Evolutionary conservation across 805 yeast genomes (phyloP).

Genomic region (Vanderwaltozyma polyspora): DNA sequence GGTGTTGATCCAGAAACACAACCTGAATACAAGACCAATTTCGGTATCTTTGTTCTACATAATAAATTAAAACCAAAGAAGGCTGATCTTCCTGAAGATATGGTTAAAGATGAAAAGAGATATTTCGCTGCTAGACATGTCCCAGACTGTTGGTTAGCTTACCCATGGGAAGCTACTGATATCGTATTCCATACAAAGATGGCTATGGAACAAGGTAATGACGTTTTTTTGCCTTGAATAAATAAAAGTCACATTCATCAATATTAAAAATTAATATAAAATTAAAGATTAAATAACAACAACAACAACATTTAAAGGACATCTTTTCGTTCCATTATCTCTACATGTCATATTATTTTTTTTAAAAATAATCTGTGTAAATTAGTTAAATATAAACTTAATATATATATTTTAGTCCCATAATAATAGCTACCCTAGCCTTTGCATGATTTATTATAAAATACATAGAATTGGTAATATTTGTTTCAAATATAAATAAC

Average conservation of each 20-base stretch:
- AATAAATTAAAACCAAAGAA: slow-evolving; percentile 63
- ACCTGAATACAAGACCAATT: slow-evolving; percentile 44
- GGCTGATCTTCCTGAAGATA: slow-evolving; percentile 57
- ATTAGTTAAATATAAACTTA: no score
- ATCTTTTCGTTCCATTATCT: no score
- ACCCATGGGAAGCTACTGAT: slow-evolving; percentile 77
- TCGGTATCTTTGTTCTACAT: slow-evolving; percentile 69
- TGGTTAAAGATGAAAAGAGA: slow-evolving; percentile 42
- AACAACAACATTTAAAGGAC: no score
- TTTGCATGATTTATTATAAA: no score
- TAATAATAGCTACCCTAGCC: no score
- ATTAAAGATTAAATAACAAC: no score
- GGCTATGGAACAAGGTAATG: slow-evolving; percentile 69
- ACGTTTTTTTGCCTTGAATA: slow-evolving; percentile 29
- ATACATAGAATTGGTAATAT: no score
- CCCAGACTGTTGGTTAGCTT: slow-evolving; percentile 76
- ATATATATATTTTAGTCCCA: no score
- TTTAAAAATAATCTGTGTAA: background rate
- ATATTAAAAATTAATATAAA: no score
- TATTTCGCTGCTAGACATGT: slow-evolving; percentile 68
- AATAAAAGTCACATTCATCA: background rate
- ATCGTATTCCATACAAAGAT: slow-evolving; percentile 60
- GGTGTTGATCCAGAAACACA: slow-evolving; percentile 34
- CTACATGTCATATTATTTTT: background rate
- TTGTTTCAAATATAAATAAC: no score